phyloP scores from a whole-genome alignment of 2,329 filamentous ascomycete genomes.

The Fonsecaea monophora region DNA sequence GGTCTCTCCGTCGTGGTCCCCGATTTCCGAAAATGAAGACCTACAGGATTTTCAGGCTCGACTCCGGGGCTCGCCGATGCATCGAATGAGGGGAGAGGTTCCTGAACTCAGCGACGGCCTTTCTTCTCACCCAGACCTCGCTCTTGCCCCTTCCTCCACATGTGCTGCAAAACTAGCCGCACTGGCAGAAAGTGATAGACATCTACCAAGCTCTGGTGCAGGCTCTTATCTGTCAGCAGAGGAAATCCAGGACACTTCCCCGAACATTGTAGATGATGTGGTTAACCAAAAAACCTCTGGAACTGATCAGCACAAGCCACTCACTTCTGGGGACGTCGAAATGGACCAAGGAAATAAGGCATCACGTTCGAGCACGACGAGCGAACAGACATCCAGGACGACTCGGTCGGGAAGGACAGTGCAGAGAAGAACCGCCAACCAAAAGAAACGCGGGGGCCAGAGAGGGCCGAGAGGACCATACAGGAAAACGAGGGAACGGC shows the following conservation, averaged over 20 bases:
- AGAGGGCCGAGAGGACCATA: slow-evolving; percentile 23
- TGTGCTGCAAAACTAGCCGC: background rate
- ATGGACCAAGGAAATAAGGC: background rate
- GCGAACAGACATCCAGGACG: background rate
- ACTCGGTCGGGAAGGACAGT: background rate
- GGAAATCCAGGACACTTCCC: background rate
- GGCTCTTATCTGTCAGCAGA: background rate
- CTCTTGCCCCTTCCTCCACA: background rate
- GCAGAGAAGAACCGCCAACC: background rate
- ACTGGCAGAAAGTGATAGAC: background rate
- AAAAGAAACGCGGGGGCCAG: background rate
- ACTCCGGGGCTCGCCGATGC: slow-evolving; percentile 3
- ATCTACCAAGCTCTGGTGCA: background rate
- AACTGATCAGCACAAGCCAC: background rate
- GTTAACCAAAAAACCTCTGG: background rate
- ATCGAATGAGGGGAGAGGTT: slow-evolving; percentile 7
- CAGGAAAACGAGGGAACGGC: slow-evolving; percentile 18
- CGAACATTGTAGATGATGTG: background rate
- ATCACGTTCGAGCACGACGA: background rate
- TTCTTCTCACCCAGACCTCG: background rate
- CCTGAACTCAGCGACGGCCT: background rate
- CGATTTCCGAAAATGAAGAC: slow-evolving; percentile 25
- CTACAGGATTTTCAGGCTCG: slow-evolving; percentile 15
- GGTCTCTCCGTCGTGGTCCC: slow-evolving; percentile 13
- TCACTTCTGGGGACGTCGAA: background rate